These are phyloP conservation scores for Chaetomiaceae sp. DNA, from an alignment of 2,329 filamentous ascomycete species.

Conservation along the genomic window DNA sequence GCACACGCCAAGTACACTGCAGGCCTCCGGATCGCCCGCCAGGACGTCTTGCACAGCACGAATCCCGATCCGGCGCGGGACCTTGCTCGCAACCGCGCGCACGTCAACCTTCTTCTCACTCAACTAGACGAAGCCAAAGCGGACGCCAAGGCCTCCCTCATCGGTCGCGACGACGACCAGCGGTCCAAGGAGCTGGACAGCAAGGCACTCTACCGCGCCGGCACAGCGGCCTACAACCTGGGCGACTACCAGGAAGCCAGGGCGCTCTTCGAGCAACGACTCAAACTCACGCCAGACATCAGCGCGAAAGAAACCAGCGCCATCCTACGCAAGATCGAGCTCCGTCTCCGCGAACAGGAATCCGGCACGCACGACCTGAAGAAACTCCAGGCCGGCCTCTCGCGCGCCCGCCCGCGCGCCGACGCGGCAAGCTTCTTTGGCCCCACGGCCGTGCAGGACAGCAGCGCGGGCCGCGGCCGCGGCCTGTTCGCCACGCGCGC, in stretches of 20 bases:
- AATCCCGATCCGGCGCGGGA: neutral
- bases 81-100: slow-evolving; percentile 6
- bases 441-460: neutral
- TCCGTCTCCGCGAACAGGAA: neutral
- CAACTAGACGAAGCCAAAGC: neutral
- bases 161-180: neutral
- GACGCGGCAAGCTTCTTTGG: neutral
- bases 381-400: neutral
- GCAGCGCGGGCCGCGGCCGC: neutral
- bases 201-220: slow-evolving; percentile 9
- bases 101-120: slow-evolving; percentile 1
- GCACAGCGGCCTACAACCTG: slow-evolving; percentile 1
- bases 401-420: neutral
- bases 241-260: neutral
- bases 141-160: slow-evolving; percentile 2
- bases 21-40: neutral
- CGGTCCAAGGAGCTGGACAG: neutral
- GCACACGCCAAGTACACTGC: neutral
- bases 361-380: neutral
- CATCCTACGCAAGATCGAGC: neutral
- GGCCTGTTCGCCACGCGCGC: neutral
- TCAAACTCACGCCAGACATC: neutral
- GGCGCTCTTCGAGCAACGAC: neutral
- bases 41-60: neutral
- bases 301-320: neutral